phyloP scores from a whole-genome alignment of 106 monocot species.

The Dendrobium officinale region DNA sequence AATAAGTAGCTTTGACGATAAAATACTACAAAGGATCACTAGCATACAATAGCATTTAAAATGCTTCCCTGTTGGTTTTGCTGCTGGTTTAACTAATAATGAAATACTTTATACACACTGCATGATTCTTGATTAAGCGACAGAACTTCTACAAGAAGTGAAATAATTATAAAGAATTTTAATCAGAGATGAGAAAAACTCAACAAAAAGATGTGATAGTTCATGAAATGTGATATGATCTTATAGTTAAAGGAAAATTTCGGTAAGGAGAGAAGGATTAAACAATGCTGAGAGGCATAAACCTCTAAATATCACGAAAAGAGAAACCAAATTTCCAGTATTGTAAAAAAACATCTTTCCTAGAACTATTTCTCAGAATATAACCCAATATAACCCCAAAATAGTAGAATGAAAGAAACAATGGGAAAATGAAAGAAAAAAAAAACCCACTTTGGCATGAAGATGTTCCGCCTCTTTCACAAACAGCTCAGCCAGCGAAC shows the following conservation, averaged over 20 bases:
- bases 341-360: too few relatives aligned
- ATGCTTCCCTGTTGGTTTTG: background rate
- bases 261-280: background rate
- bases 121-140: background rate
- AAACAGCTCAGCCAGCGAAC: conserved; percentile 45
- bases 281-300: background rate
- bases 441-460: conserved; percentile 49
- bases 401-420: background rate
- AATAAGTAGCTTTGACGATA: too few relatives aligned
- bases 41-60: too few relatives aligned
- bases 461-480: conserved; percentile 53
- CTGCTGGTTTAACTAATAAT: background rate
- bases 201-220: background rate
- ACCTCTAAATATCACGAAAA: background rate
- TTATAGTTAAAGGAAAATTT: background rate
- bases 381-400: background rate
- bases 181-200: background rate
- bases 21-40: too few relatives aligned
- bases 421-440: background rate
- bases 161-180: background rate
- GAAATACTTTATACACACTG: background rate
- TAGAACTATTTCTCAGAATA: background rate
- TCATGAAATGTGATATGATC: background rate
- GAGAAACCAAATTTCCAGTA: background rate
- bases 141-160: background rate